Conservation (phyloP, 192 early-diverging fungal genomes). For the Glomus cerebriforme region DNA sequence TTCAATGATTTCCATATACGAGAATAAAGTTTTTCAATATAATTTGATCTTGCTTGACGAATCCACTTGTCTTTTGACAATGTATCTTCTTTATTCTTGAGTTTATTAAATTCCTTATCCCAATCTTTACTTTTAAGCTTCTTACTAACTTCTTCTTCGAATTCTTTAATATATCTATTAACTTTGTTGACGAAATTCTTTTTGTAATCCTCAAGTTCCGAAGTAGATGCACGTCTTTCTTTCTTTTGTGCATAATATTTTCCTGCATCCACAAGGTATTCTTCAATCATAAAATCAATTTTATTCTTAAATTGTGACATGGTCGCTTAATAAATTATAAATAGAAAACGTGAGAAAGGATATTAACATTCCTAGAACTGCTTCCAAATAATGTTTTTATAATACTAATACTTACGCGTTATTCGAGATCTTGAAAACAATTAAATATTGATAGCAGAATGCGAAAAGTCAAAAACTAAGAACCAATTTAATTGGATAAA, state of each 20-base stretch:
- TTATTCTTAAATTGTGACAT: neutral
- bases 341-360: too few relatives aligned
- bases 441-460: too few relatives aligned
- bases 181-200: neutral
- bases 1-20: neutral
- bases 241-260: neutral
- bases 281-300: neutral
- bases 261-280: neutral
- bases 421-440: too few relatives aligned
- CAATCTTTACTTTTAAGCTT: neutral
- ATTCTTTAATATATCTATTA: neutral
- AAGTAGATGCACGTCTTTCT: neutral
- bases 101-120: neutral
- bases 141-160: neutral
- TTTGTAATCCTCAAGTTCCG: neutral
- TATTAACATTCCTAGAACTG: too few relatives aligned
- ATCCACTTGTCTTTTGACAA: neutral
- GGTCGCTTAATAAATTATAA: neutral
- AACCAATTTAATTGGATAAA: too few relatives aligned
- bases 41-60: neutral
- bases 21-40: neutral
- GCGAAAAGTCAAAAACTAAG: too few relatives aligned
- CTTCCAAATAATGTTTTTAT: too few relatives aligned
- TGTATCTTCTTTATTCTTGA: neutral
- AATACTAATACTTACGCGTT: too few relatives aligned